Percentiles rank a stretch among this genome's conserved stretches.
Conservation (phyloP, 805 yeast species). For the Gaillardinia entomophila region DNA sequence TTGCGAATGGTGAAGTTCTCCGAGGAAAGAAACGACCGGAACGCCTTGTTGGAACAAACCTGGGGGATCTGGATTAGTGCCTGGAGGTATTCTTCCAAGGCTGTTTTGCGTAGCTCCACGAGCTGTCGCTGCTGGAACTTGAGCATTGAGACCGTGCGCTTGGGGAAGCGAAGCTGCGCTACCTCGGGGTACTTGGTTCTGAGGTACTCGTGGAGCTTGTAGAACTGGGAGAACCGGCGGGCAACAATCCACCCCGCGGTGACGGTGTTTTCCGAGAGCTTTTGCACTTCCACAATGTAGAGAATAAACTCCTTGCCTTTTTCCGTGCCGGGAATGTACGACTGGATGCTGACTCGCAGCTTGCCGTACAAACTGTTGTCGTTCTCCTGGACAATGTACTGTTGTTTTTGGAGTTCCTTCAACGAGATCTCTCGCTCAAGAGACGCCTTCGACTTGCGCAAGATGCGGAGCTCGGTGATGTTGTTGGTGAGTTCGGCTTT, state of each 20-base stretch:
- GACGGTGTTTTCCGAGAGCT: slow-evolving; percentile 33
- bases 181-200: slow-evolving; percentile 48
- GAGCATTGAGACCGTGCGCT: slow-evolving; percentile 55
- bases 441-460: slow-evolving; percentile 62
- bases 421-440: slow-evolving; percentile 66
- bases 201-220: slow-evolving; percentile 61
- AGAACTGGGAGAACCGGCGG: slow-evolving; percentile 80
- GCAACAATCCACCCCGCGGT: slow-evolving; percentile 89
- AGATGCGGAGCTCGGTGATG: slow-evolving; percentile 57
- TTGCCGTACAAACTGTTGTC: slow-evolving; percentile 72
- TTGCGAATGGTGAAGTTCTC: slow-evolving; percentile 44
- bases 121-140: slow-evolving; percentile 63
- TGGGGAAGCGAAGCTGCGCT: slow-evolving; percentile 48
- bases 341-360: slow-evolving; percentile 48
- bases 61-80: slow-evolving; percentile 53
- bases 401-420: slow-evolving; percentile 73
- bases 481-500: slow-evolving; percentile 87
- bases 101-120: slow-evolving; percentile 56
- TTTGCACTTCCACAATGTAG: slow-evolving; percentile 74
- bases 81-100: slow-evolving; percentile 59
- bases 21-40: slow-evolving; percentile 75
- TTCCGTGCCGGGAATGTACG: slow-evolving; percentile 52
- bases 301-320: slow-evolving; percentile 55
- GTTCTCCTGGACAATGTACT: slow-evolving; percentile 74
- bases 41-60: slow-evolving; percentile 68